Base-by-base conservation (phyloP, 768 basidiomycete genomes). In the Lanmaoa pseudosensibilis region DNA sequence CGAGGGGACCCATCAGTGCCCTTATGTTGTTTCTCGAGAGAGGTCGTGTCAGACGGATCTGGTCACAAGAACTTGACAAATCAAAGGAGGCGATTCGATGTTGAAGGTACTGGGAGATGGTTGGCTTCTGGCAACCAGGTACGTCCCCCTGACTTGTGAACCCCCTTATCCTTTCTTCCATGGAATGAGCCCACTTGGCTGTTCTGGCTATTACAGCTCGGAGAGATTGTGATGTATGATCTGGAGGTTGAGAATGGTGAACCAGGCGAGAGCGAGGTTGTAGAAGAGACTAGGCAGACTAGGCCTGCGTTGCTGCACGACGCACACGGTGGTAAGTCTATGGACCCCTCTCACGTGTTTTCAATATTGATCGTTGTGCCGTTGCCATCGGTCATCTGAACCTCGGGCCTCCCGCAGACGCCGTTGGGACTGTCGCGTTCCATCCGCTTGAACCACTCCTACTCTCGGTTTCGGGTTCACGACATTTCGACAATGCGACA, bases 51-150 rank as follows among this genome's bases (percentile, higher is more conserved):
- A 11, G 46, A 41, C 19, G 52, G 32, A 18, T 45, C 56, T n/a
- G 2, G 25, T 27, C 25, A 27, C 27, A 33, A 50, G 19, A n/a
- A 46, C 33, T 30, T 60, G 45, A 88, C 89, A 21, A 94, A 95
- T 66, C 95, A 97, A 70, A 83, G 83, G 59, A 74, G 86, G 25
- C 69, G 74, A n/a, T 95, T 96, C 64, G 91, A 91, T 61, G 67
- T 95, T 1, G 92, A 95, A 65, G 52, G 78, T 12, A 75, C 78
- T 38, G 92, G 94, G 1, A 75, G 74, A 45, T 84, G 80, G 72
- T 62, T 95, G 37, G 79, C 78, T 25, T 73, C 80, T 2, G 93
- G 93, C 1, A 84, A 86, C 68, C 81, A 87, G 77, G 92, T 87
- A 50, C 39, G 83, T 55, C 23, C 11, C 2, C 21, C 16, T 6